These are phyloP conservation scores for Synchytrium microbalum DNA, from an alignment of 371 early-diverging fungal species.

Conservation along the genomic window DNA sequence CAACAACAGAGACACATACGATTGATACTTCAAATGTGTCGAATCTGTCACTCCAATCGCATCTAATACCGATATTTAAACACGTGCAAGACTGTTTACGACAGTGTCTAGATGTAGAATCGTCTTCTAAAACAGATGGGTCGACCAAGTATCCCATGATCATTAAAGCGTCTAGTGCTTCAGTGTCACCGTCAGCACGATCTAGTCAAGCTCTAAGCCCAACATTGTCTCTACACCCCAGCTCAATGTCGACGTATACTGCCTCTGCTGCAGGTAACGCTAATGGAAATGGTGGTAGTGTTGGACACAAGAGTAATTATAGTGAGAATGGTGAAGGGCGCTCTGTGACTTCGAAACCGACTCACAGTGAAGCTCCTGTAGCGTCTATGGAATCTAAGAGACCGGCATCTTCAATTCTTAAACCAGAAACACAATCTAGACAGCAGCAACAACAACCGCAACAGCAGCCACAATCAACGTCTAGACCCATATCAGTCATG, in stretches of 20 bases:
- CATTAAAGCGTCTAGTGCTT: background rate
- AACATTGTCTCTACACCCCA: background rate
- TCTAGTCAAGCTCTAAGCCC: background rate
- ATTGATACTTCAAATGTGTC: background rate
- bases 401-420: background rate
- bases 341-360: background rate
- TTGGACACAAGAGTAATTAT: background rate
- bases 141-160: background rate
- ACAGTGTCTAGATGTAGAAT: slow-evolving; percentile 28
- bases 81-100: slow-evolving; percentile 42
- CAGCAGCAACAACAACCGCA: background rate
- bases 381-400: background rate
- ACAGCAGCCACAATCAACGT: background rate
- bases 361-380: background rate
- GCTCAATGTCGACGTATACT: slow-evolving; percentile 1
- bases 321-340: background rate
- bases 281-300: background rate
- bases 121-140: background rate
- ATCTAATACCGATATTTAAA: slow-evolving; percentile 17
- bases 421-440: background rate
- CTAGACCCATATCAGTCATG: background rate
- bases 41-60: slow-evolving; percentile 1
- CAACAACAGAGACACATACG: background rate
- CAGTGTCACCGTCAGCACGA: background rate
- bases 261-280: background rate